phyloP scores from a whole-genome alignment of 768 basidiomycete genomes.

The Naganishia vaughanmartiniae region DNA sequence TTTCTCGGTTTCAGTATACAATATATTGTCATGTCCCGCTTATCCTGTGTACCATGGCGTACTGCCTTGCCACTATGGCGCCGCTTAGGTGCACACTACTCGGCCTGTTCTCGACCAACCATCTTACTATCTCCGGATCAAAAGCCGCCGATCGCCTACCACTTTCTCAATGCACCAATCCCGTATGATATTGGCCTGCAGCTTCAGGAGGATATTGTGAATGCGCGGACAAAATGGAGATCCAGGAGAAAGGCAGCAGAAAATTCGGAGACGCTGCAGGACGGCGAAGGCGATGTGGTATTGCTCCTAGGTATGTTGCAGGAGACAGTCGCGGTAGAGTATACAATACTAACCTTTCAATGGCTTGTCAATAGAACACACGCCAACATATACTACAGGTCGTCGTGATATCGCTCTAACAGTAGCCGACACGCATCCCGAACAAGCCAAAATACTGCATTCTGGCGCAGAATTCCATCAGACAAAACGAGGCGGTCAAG shows the following conservation, averaged over 20 bases:
- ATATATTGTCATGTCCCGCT: not conserved
- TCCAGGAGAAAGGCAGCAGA: conserved; percentile 29
- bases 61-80: not conserved
- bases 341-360: conserved; percentile 23
- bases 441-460: conserved; percentile 64
- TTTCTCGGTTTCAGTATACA: no score
- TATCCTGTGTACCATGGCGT: not conserved
- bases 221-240: conserved; percentile 35
- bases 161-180: conserved; percentile 72
- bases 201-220: conserved; percentile 52
- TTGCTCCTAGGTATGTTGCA: conserved; percentile 46
- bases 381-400: conserved; percentile 93
- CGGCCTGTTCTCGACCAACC: not conserved
- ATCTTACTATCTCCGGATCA: not conserved
- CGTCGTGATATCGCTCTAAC: conserved; percentile 66
- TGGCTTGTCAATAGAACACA: conserved; percentile 61
- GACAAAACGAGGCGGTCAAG: conserved; percentile 81
- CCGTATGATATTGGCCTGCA: conserved; percentile 61
- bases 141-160: conserved; percentile 65
- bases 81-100: not conserved
- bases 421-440: conserved; percentile 52
- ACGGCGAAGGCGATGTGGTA: conserved; percentile 38
- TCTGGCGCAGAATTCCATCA: conserved; percentile 85
- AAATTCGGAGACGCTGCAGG: conserved; percentile 33
- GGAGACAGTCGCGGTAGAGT: conserved; percentile 24